Conservation (phyloP, 352 stramenopile genomes). For the Nothophytophthora sp. region DNA sequence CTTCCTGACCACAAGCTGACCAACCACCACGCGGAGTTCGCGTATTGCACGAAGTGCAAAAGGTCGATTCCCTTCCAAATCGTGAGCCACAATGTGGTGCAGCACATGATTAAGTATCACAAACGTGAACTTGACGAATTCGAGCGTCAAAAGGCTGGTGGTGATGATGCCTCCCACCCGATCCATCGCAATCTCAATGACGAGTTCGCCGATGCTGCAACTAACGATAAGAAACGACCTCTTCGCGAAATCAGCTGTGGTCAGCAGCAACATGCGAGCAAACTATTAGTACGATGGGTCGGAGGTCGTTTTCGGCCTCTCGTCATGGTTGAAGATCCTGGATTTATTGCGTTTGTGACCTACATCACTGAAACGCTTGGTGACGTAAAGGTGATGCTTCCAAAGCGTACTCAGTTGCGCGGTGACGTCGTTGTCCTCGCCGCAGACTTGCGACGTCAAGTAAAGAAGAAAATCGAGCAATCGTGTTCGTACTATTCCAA, state of each 20-base stretch:
- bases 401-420: constrained; percentile 1
- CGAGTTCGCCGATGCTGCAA: too few relatives aligned
- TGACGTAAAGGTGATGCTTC: not conserved
- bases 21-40: constrained; percentile 7
- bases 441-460: not conserved
- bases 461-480: not conserved
- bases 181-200: too few relatives aligned
- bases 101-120: constrained; percentile 5
- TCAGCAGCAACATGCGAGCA: constrained; percentile 4
- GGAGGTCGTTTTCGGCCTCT: constrained; percentile 5
- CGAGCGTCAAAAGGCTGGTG: too few relatives aligned
- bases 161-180: too few relatives aligned
- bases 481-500: constrained; percentile 7
- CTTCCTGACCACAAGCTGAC: too few relatives aligned
- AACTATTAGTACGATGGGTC: constrained; percentile 10
- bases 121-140: too few relatives aligned
- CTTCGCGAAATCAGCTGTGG: constrained; percentile 1
- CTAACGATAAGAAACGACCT: too few relatives aligned
- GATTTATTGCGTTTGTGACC: constrained; percentile 7
- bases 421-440: constrained; percentile 6
- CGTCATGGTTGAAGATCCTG: constrained; percentile 7
- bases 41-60: constrained; percentile 2
- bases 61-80: constrained; percentile 1
- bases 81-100: constrained; percentile 6
- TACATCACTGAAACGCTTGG: constrained; percentile 4